phyloP scores from a whole-genome alignment of 2,329 filamentous ascomycete species.

The Aspergillus pseudotamarii region DNA sequence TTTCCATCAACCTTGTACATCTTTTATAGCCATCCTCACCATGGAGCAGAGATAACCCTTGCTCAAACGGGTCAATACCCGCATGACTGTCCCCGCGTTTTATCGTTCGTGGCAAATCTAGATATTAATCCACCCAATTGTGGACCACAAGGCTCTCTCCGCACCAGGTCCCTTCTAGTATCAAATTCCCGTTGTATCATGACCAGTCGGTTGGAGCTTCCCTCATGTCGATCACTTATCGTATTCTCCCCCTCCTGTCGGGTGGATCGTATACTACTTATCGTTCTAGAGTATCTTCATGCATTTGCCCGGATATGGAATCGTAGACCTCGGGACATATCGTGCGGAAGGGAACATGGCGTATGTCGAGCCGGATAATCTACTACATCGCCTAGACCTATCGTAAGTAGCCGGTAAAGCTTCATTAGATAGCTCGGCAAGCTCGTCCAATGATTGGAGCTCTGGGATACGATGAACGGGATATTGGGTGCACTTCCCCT shows the following conservation, averaged over 20 bases:
- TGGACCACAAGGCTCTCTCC: background rate
- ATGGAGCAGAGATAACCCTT: background rate
- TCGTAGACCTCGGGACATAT: background rate
- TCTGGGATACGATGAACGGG: background rate
- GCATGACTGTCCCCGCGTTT: background rate
- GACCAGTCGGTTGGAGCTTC: constrained; percentile 24
- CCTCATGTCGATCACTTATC: constrained; percentile 12
- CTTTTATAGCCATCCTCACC: background rate
- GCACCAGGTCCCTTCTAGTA: background rate
- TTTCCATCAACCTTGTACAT: constrained; percentile 3
- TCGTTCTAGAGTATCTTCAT: background rate
- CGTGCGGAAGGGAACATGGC: background rate
- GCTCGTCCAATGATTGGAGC: constrained; percentile 5
- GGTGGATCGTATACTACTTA: background rate
- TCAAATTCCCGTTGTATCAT: background rate
- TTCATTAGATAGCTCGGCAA: background rate
- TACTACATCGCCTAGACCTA: constrained; percentile 2
- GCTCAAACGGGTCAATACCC: background rate
- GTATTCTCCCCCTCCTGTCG: constrained; percentile 7
- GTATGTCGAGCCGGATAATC: background rate
- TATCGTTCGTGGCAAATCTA: background rate
- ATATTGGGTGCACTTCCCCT: background rate
- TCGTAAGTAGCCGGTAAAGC: constrained; percentile 4
- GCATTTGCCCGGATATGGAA: background rate
- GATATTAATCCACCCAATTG: background rate